Evolutionary conservation across 805 yeast genomes (phyloP), one percentile per base, ranked within the genome.

Genomic region (Kazachstania kunashirensis): DNA sequence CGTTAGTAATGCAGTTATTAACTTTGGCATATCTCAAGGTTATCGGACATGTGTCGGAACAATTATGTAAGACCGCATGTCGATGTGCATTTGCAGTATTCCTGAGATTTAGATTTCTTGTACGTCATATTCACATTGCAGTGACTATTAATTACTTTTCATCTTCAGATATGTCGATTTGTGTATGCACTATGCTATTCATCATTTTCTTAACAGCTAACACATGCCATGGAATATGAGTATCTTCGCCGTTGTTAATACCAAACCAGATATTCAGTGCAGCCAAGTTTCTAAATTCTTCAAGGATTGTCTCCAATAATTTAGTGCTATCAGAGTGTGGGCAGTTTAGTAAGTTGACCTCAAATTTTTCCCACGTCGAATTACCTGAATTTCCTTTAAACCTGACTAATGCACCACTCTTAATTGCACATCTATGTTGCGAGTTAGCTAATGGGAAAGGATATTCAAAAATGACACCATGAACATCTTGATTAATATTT

Each of bases 151-250:
- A n/a, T 27, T 18, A 27, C 14, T 15, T 27, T 4, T 14, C 14
- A 4, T 7, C 18, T 4, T 20, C n/a, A 2, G 12, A n/a, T 7
- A 29, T 28, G 32, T 55, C 68, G 4, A 79, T 79, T 26, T 63
- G 61, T 3, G 80, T 55, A 53, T 81, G 85, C 1, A 74, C 72
- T 38, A 82, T 55, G 34, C 68, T 70, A 33, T 68, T 73, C 49
- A 82, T 56, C 44, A 74, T 64, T 47, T 76, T 79, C 21, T 72
- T 66, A 9, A 83, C 92, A 0, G 85, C 77, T 11, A 71, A 57
- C 17, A 82, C 68, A 53, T 83, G 89, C 79, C 86, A 79, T 18
- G 94, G 94, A 2, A 76, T 63, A 26, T 77, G 57, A 0, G 71
- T 61, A 11, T 55, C 52, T 4, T 46, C 49, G 5, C 57, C 53